Base-by-base conservation (phyloP, 2,329 filamentous ascomycete species). In the Blastomyces parvus region DNA sequence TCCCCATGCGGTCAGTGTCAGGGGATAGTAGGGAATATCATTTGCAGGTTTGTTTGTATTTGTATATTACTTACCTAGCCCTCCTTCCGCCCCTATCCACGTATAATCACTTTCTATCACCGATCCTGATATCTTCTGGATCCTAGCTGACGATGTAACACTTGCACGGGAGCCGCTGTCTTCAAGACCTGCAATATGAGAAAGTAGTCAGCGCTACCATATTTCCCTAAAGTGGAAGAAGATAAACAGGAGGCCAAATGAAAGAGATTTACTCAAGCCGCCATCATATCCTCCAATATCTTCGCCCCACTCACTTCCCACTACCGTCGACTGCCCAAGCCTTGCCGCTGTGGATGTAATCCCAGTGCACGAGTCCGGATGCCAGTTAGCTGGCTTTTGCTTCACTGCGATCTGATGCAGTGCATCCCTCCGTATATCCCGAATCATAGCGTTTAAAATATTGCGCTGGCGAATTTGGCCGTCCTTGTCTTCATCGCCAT, bases 381-480 rank as follows among this genome's bases (percentile, higher is more conserved):
- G 48, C 48, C 48, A 30, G 48, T 2, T 17, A 5, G 25, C 17
- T 6, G 13, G 48, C 48, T 25, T 30, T 38, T 56, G 53, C 30
- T 56, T 56, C 19, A 7, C 53, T 13, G 17, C 22, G 33, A 72
- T 70, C 62, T 71, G 67, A 61, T 63, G 63, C 42, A 70, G 64
- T 38, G 66, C 65, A 58, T 67, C 66, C 25, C 60, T 48, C 53
- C 71, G 67, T 61, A 73, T 67, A 19, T 69, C 48, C 52, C 57
- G 33, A 50, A 68, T 70, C 57, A 73, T 67, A 59, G 69, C 66
- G 62, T 71, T 72, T 60, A 73, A 66, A 40, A 72, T 68, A 48
- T 67, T 61, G 38, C 61, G 53, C 63, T 69, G 67, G 27, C 66
- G 64, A 40, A 56, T 64, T 58, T 67, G 61, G 55, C 64, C 63